Conservation (phyloP, 2,329 filamentous ascomycete species). For the Domatiomyces globalis region DNA sequence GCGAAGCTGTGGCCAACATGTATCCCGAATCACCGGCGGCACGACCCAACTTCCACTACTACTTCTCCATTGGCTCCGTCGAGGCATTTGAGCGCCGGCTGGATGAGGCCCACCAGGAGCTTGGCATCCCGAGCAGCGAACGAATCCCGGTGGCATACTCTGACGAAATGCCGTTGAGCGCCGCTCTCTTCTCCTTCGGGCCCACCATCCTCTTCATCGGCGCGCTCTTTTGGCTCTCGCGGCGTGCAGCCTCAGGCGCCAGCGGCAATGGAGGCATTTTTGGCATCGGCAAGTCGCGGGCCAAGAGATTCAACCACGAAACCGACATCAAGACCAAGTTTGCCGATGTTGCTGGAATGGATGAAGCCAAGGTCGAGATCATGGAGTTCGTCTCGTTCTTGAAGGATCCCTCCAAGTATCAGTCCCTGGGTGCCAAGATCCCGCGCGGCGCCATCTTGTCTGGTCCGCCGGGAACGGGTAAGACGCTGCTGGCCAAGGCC, state of each 20-base stretch:
- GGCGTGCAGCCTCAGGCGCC: constrained; percentile 56
- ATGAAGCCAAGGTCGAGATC: constrained; percentile 94
- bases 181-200: constrained; percentile 64
- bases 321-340: constrained; percentile 95
- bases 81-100: constrained; percentile 83
- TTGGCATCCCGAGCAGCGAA: constrained; percentile 73
- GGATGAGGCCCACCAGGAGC: constrained; percentile 74
- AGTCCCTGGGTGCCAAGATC: constrained; percentile 92
- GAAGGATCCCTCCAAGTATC: constrained; percentile 82
- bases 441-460: constrained; percentile 91
- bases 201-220: constrained; percentile 79
- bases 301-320: constrained; percentile 96
- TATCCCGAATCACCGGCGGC: constrained; percentile 62
- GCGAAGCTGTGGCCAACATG: constrained; percentile 54
- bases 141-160: constrained; percentile 86
- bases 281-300: constrained; percentile 87
- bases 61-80: constrained; percentile 88
- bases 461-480: constrained; percentile 96
- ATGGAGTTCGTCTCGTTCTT: constrained; percentile 99
- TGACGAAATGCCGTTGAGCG: constrained; percentile 57
- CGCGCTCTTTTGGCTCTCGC: constrained; percentile 63
- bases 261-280: constrained; percentile 67
- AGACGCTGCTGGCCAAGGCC: constrained; percentile 91
- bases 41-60: constrained; percentile 63
- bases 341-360: constrained; percentile 89